Conservation (phyloP, 2,329 filamentous ascomycete genomes). For the Exserohilum rostratum region DNA sequence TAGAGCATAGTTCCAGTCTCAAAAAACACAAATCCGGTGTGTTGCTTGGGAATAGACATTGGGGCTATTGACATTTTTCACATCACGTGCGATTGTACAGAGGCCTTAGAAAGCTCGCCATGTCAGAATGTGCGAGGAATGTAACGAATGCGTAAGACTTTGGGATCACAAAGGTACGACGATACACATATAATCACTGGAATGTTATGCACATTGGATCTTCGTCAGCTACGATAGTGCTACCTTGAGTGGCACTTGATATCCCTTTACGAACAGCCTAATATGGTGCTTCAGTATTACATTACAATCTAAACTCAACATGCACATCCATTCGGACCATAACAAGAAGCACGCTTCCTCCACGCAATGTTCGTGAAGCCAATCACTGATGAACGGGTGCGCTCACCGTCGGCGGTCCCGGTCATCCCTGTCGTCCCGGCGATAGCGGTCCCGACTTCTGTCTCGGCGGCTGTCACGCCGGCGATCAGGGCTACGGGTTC, state of each 20-base stretch:
- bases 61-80: not conserved
- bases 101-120: not conserved
- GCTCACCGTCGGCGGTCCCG: constrained; percentile 40
- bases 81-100: not conserved
- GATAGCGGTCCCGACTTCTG: constrained; percentile 50
- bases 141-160: not conserved
- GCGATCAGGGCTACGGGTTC: constrained; percentile 37
- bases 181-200: not conserved
- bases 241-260: not conserved
- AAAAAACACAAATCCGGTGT: not conserved
- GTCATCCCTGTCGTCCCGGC: constrained; percentile 48
- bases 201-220: not conserved
- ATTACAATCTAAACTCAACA: not conserved
- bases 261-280: not conserved
- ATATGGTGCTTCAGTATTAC: not conserved
- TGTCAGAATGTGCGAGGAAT: not conserved
- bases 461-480: constrained; percentile 46
- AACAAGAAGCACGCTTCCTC: not conserved
- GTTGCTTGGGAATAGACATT: not conserved
- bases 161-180: not conserved
- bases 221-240: not conserved
- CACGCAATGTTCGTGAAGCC: not conserved
- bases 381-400: not conserved
- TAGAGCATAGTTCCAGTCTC: not conserved
- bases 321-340: not conserved